phyloP scores from a whole-genome alignment of 805 yeast genomes.

The Myxozyma udenii region DNA sequence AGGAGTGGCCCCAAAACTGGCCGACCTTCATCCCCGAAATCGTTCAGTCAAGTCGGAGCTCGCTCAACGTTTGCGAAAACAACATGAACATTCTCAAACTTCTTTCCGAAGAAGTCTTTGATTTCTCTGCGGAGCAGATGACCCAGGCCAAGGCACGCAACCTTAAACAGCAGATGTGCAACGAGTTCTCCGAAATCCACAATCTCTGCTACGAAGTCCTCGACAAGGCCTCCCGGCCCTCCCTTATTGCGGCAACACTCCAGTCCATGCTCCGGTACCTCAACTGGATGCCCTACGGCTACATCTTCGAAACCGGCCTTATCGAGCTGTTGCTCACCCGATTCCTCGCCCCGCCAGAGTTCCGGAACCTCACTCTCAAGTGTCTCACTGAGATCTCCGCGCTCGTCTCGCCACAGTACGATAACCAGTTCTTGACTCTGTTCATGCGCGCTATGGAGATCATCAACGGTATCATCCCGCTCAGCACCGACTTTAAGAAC shows the following conservation, averaged over 20 bases:
- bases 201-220: constrained; percentile 89
- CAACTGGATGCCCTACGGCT: constrained; percentile 91
- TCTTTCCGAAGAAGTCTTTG: constrained; percentile 93
- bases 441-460: constrained; percentile 73
- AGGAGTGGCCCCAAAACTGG: constrained; percentile 99
- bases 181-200: constrained; percentile 90
- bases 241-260: constrained; percentile 79
- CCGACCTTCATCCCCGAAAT: constrained; percentile 94
- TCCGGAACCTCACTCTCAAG: constrained; percentile 80
- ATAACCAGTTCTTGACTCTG: constrained; percentile 59
- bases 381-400: constrained; percentile 89
- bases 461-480: constrained; percentile 65
- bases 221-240: constrained; percentile 81
- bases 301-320: constrained; percentile 82
- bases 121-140: constrained; percentile 91
- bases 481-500: constrained; percentile 55
- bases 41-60: constrained; percentile 75
- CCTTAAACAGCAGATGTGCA: constrained; percentile 77
- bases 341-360: constrained; percentile 72
- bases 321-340: constrained; percentile 68
- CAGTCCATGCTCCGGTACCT: constrained; percentile 78
- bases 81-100: constrained; percentile 89
- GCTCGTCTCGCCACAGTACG: constrained; percentile 51
- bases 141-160: constrained; percentile 90
- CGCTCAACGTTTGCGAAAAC: constrained; percentile 93